A percentile compares a stretch with the other conserved stretches of the same genome.
Evolutionary conservation across 306 rosid species (phyloP).

Genomic region (Chamaecrista fasciculata): DNA sequence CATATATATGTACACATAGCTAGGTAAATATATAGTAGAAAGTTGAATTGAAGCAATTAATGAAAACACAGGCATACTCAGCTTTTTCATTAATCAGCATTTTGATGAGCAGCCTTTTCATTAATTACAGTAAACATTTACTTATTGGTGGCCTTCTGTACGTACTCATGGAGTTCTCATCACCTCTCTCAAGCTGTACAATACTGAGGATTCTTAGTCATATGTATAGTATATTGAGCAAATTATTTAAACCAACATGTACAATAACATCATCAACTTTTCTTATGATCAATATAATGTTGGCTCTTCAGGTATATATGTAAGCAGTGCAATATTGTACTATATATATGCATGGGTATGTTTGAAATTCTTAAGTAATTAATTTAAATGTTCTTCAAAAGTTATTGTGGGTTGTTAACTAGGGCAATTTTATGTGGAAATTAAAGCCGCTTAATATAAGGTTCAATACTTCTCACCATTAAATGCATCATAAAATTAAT

Average conservation of each 20-base stretch:
- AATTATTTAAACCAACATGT: too few species aligned
- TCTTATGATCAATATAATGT: too few species aligned
- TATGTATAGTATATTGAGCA: background rate
- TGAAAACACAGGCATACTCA: background rate
- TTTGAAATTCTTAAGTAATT: too few species aligned
- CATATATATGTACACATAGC: too few species aligned
- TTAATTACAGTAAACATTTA: background rate
- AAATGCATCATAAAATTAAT: background rate
- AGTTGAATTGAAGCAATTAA: background rate
- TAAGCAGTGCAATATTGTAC: too few species aligned
- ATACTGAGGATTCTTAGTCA: background rate
- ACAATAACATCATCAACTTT: too few species aligned
- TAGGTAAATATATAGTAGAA: background rate
- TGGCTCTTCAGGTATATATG: too few species aligned
- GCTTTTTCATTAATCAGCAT: conserved; percentile 21
- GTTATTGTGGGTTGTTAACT: too few species aligned
- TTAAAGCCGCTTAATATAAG: background rate
- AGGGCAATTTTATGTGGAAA: background rate
- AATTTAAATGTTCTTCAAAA: too few species aligned
- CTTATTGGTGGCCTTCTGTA: background rate
- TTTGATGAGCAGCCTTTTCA: background rate
- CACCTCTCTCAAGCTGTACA: background rate
- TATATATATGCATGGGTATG: too few species aligned
- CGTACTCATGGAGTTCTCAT: background rate
- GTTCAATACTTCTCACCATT: background rate